Conservation (phyloP, 2,329 filamentous ascomycete genomes). For the Aureobasidium sp. region DNA sequence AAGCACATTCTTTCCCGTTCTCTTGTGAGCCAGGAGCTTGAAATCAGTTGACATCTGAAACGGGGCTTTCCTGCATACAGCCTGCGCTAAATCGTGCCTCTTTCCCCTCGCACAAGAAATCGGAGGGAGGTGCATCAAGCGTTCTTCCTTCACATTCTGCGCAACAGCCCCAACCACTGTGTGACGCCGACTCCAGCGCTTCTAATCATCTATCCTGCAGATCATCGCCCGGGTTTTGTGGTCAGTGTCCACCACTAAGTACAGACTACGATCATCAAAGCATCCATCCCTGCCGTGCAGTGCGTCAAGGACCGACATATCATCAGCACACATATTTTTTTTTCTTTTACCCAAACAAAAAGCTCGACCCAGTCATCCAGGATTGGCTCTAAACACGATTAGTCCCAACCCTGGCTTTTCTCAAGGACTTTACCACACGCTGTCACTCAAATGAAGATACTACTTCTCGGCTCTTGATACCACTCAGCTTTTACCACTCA, state of each 20-base stretch:
- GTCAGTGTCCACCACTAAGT: conserved; percentile 10
- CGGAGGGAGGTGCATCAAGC: conserved; percentile 5
- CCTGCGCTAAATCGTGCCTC: conserved; percentile 14
- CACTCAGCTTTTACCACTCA: conserved; percentile 2
- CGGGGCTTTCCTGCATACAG: conserved; percentile 16
- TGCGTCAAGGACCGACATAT: conserved; percentile 13
- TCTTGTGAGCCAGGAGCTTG: conserved; percentile 1
- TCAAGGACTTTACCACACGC: not conserved
- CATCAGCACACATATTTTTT: conserved; percentile 2
- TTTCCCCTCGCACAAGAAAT: conserved; percentile 13
- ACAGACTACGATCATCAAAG: conserved; percentile 14
- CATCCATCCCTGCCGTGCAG: conserved; percentile 15
- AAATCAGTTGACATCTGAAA: conserved; percentile 15
- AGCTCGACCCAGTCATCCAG: not conserved
- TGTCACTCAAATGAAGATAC: conserved; percentile 1
- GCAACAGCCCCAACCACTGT: conserved; percentile 13
- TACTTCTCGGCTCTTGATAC: conserved; percentile 14
- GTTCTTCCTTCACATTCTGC: conserved; percentile 1
- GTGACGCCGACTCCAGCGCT: conserved; percentile 8
- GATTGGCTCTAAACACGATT: conserved; percentile 3
- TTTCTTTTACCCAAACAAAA: not conserved
- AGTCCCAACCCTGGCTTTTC: not conserved
- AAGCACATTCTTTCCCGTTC: conserved; percentile 1
- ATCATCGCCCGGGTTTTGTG: conserved; percentile 12
- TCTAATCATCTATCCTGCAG: conserved; percentile 11